Conservation (phyloP, 2,329 filamentous ascomycete species). For the Trichoderma afroharzianum region DNA sequence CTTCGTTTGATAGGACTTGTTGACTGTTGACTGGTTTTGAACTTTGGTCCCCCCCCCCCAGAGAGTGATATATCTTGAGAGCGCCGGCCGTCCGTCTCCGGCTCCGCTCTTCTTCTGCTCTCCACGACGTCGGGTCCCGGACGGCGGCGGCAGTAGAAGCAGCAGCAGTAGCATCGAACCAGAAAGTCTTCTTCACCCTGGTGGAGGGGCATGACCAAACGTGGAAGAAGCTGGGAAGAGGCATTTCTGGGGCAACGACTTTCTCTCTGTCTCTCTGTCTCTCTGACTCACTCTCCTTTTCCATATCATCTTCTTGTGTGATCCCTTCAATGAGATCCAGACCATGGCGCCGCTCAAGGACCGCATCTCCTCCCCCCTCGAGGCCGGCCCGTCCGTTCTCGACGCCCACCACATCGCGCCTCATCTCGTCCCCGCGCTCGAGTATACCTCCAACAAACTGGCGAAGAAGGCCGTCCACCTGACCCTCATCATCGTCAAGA, state of each 20-base stretch:
- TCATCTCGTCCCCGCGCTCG: conserved; percentile 52
- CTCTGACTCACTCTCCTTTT: neutral
- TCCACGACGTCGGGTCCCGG: conserved; percentile 17
- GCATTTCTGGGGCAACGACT: neutral
- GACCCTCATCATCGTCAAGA: conserved; percentile 55
- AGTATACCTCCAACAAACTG: conserved; percentile 55
- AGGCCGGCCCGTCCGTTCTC: conserved; percentile 58
- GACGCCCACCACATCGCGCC: conserved; percentile 55
- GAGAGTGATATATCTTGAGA: conserved; percentile 2
- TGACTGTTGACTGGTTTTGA: neutral
- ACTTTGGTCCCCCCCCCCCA: neutral
- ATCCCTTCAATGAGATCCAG: neutral
- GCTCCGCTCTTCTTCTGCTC: neutral
- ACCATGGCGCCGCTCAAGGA: conserved; percentile 41
- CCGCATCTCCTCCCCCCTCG: conserved; percentile 59
- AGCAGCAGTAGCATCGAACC: neutral
- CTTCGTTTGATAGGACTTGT: neutral
- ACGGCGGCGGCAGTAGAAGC: conserved; percentile 13
- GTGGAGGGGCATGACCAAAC: neutral
- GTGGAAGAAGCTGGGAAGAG: neutral
- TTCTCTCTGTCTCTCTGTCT: neutral
- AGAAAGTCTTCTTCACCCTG: neutral
- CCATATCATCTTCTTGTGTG: neutral
- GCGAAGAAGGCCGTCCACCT: conserved; percentile 53
- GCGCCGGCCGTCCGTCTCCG: neutral